Conservation (phyloP, 1,139 yeast species). For the Candida neerlandica region DNA sequence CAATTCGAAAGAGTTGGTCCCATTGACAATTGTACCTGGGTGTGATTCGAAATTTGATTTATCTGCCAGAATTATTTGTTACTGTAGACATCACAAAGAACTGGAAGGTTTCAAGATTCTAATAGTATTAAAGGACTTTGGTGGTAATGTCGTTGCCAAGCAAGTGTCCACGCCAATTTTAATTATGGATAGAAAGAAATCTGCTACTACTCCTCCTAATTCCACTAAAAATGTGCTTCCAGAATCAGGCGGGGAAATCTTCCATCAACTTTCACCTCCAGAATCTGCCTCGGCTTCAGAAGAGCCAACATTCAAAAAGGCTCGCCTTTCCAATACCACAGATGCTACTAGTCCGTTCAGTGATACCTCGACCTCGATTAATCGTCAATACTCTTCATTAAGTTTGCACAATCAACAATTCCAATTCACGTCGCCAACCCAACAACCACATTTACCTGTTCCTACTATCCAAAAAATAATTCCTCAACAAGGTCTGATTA, state of each 20-base stretch:
- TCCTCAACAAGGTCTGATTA: slow-evolving; percentile 91
- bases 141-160: slow-evolving; percentile 69
- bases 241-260: slow-evolving; percentile 11
- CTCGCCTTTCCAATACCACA: slow-evolving; percentile 42
- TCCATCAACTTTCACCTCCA: slow-evolving; percentile 56
- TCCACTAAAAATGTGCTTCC: slow-evolving; percentile 24
- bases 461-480: slow-evolving; percentile 82
- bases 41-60: slow-evolving; percentile 53
- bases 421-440: slow-evolving; percentile 15
- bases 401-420: slow-evolving; percentile 17
- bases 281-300: slow-evolving; percentile 69
- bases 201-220: slow-evolving; percentile 19
- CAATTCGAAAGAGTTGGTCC: slow-evolving; percentile 84
- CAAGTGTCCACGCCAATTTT: slow-evolving; percentile 72
- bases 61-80: slow-evolving; percentile 88
- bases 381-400: slow-evolving; percentile 6
- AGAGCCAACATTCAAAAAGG: slow-evolving; percentile 40
- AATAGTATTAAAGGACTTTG: slow-evolving; percentile 64
- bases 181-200: slow-evolving; percentile 92
- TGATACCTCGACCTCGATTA: slow-evolving; percentile 42
- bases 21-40: slow-evolving; percentile 48
- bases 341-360: slow-evolving; percentile 51
- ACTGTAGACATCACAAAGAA: slow-evolving; percentile 93
- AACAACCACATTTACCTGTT: slow-evolving; percentile 18
- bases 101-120: slow-evolving; percentile 76